These are phyloP conservation scores for Teunomyces funiuensis DNA, from an alignment of 805 yeast genomes.

Conservation along the genomic window DNA sequence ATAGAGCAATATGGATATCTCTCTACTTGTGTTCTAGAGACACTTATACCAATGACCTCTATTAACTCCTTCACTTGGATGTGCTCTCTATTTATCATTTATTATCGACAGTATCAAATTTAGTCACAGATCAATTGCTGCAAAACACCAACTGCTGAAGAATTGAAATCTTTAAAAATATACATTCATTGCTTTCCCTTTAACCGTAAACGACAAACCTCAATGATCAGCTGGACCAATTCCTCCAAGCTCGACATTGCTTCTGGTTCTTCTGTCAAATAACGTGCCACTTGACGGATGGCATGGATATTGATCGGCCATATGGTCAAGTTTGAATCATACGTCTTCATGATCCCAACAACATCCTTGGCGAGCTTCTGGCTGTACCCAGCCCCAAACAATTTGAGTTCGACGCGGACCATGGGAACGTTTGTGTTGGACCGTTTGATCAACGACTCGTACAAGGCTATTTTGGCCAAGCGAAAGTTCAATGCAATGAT, in stretches of 20 bases:
- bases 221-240: conserved; percentile 18
- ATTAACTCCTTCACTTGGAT: no score
- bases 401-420: conserved; percentile 20
- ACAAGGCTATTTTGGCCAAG: conserved; percentile 29
- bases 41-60: no score
- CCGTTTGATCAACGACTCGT: conserved; percentile 25
- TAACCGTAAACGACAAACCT: conserved; percentile 12
- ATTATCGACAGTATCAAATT: no score
- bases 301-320: conserved; percentile 40
- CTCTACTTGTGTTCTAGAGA: no score
- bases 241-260: conserved; percentile 17
- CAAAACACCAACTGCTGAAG: not conserved
- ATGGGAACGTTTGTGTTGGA: conserved; percentile 14
- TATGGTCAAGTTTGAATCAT: conserved; percentile 30
- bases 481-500: conserved; percentile 29
- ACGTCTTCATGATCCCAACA: conserved; percentile 39
- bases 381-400: conserved; percentile 25
- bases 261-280: conserved; percentile 22
- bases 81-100: no score
- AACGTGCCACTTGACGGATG: conserved; percentile 26
- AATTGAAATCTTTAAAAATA: not conserved
- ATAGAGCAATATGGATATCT: no score
- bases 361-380: conserved; percentile 33
- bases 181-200: conserved; percentile 8
- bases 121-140: no score